Base-by-base conservation (phyloP, 2,329 filamentous ascomycete species). In the Botrytis paeoniae region DNA sequence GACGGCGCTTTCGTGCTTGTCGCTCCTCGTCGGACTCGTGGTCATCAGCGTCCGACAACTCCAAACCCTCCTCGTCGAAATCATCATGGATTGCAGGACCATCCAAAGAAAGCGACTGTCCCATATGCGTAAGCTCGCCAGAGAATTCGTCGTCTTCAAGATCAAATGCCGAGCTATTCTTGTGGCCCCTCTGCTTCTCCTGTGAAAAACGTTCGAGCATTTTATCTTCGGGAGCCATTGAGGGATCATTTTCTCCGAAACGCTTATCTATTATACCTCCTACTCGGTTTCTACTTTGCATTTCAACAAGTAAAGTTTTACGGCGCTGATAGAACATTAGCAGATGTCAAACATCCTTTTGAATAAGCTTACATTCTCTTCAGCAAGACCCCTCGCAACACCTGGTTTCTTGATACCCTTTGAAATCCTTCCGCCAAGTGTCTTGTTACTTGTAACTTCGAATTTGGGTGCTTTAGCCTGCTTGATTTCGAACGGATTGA, bases 401-500 rank as follows among this genome's bases (percentile, higher is more conserved):
- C 93, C 93, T 3, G 96, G 96, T 70, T 95, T 87, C 76, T 91
- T 86, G 75, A 91, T 82, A 66, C 87, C 87, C 76, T 87, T 89
- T 39, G 86, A 84, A 41, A 86, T 85, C 80, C 85, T 85, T 68
- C 84, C 84, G 43, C 83, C 83, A 20, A 84, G 83, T 9, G 88
- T 73, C 48, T 86, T 88, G 75, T 88, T 89, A 70, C 87, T 95
- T 0, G 93, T 94, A 62, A 95, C 91, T 61, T 95, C 91, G 76
- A 97, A 97, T 80, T 98, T 98, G 73, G 90, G 90, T 0, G 91
- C 92, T 74, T 92, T 88, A 1, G 91, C 86, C 73, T 92, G 89
- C 83, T 97, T 97, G 81, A 97, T 89, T 81, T 99, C 96, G 83
- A 99, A 99, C 0, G 96, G 96, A 82, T 99, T 99, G 88, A 98